Evolutionary conservation across 345 rosid species (phyloP), one percentile per base, ranked within the genome.

Genomic region (Eucalyptus microcorys): DNA sequence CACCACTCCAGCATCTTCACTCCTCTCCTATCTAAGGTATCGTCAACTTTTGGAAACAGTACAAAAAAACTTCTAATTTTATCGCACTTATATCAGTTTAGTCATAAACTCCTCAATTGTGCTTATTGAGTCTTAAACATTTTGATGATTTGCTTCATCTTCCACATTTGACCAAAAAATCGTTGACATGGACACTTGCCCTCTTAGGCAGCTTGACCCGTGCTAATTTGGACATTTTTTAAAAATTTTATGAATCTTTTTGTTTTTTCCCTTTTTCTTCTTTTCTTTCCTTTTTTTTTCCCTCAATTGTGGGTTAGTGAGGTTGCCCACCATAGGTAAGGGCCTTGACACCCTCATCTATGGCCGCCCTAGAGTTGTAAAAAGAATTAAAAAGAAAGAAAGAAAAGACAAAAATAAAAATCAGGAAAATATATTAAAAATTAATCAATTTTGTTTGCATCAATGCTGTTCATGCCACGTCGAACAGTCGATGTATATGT

Each of bases 161-260:
- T 22, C 61, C 30, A 24, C 1, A 55, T 24, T 55, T 24, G 30
- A 2, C 30, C 30, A 19, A 4, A 55, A 55, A 55, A 24, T 55
- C 3, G 0, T 24, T 24, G 6, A 55, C 12, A 55, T 24, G 1
- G 12, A 55, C 1, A 0, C 27, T 0, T 24, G 30, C 13, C 12
- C 12, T 55, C 61, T 55, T 24, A 22, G 1, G 1, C 1, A 22
- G 3, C 27, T 0, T 1, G 1, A 24, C 11, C 0, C 0, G 0
- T 24, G 30, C 27, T 9, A 24, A 55, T 55, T 4, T 55, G 30
- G 27, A 55, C 12, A 9, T n/a, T 55, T 49, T 49, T 49, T 49
- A 1, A 49, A 49, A 12, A 4, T 49, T 14, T 49, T 52, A 52
- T 24, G 13, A 55, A 9, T 55, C 5, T 9, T 22, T 22, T 22